Conservation (phyloP, 352 stramenopile genomes). For the Phytopythium montanum region DNA sequence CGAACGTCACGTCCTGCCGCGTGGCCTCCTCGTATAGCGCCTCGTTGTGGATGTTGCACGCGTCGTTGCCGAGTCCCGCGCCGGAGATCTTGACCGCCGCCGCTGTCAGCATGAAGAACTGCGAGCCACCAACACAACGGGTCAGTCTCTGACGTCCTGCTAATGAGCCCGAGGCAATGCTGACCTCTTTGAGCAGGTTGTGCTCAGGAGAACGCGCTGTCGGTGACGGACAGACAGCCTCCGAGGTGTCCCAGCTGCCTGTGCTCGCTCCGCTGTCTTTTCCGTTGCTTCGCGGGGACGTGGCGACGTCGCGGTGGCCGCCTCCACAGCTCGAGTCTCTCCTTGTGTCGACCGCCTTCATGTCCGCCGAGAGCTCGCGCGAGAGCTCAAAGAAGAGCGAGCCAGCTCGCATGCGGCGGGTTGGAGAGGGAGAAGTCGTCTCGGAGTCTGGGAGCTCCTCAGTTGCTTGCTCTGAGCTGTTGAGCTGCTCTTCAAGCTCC, state of each 20-base stretch:
- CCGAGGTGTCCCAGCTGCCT: constrained; percentile 9
- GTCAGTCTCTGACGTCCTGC: constrained; percentile 13
- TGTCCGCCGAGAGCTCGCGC: constrained; percentile 26
- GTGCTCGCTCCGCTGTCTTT: not conserved
- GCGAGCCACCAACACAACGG: constrained; percentile 6
- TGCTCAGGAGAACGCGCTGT: constrained; percentile 12
- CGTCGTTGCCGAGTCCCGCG: constrained; percentile 42
- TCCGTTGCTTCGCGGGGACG: not conserved
- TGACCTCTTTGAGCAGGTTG: constrained; percentile 48
- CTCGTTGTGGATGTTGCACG: constrained; percentile 64
- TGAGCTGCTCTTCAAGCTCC: constrained; percentile 25
- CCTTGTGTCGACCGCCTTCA: not conserved
- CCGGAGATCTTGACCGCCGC: constrained; percentile 53
- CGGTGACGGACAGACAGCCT: not conserved
- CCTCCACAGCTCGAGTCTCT: not conserved
- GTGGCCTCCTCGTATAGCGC: constrained; percentile 48
- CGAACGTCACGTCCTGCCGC: constrained; percentile 44
- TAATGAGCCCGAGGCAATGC: constrained; percentile 11
- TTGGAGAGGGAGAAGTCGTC: constrained; percentile 5
- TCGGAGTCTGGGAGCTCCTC: not conserved
- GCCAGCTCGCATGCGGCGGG: constrained; percentile 17
- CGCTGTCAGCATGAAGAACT: constrained; percentile 64
- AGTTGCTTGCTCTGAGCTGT: constrained; percentile 3
- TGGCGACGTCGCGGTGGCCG: not conserved
- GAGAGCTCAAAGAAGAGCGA: constrained; percentile 51